Conservation (phyloP, 345 rosid genomes). For the Eucalyptus fibrosa region DNA sequence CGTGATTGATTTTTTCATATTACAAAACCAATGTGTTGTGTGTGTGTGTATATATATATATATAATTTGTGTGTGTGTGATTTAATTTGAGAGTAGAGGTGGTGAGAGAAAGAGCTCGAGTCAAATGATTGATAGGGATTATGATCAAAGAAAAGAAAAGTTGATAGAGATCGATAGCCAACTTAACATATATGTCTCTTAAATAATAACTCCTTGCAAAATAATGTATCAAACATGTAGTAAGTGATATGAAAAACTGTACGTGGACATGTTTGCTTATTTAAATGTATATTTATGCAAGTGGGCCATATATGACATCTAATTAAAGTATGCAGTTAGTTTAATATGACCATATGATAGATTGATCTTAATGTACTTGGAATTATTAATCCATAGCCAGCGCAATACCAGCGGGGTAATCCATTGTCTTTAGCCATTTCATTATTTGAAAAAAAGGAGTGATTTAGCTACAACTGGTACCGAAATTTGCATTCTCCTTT, state of each 20-base stretch:
- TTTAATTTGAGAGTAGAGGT: neutral
- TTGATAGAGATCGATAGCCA: neutral
- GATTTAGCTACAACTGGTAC: neutral
- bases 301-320: neutral
- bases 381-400: neutral
- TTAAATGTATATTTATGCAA: neutral
- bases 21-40: neutral
- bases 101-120: rapidly evolving
- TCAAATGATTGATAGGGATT: neutral
- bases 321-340: neutral
- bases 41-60: no score
- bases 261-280: rapidly evolving
- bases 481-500: neutral
- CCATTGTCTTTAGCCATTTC: neutral
- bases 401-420: neutral
- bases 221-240: neutral
- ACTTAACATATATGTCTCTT: neutral
- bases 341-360: neutral
- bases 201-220: neutral
- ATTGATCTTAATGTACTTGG: neutral
- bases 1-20: neutral
- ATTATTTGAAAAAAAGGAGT: neutral
- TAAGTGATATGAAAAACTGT: no score
- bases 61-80: no score
- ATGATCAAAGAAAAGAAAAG: no score